Conservation (phyloP, 2,329 filamentous ascomycete species). For the Chaetomiaceae sp. region DNA sequence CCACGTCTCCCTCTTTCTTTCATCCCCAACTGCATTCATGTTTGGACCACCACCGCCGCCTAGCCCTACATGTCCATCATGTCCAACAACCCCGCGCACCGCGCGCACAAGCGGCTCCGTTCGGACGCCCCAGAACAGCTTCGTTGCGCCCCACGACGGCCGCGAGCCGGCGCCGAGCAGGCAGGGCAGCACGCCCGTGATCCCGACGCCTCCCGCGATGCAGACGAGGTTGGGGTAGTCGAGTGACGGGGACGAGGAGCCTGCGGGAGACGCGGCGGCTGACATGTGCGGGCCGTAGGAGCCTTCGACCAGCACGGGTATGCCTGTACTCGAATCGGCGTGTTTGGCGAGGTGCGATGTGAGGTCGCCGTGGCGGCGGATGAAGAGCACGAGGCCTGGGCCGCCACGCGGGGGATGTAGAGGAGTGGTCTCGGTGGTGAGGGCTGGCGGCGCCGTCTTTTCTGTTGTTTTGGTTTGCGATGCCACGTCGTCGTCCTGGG, state of each 20-base stretch:
- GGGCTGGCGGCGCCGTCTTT: neutral
- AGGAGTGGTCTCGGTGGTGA: neutral
- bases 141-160: neutral
- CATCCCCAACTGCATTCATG: neutral
- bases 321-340: neutral
- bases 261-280: neutral
- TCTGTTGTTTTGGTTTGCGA: neutral
- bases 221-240: neutral
- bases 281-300: neutral
- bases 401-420: too few relatives aligned
- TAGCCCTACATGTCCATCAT: too few relatives aligned
- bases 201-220: constrained; percentile 1
- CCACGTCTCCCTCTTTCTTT: neutral
- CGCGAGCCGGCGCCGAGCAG: neutral
- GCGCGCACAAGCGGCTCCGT: neutral
- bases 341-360: neutral
- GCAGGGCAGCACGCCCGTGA: neutral
- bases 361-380: neutral
- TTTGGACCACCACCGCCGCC: too few relatives aligned
- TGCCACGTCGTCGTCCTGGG: too few relatives aligned
- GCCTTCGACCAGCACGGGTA: neutral
- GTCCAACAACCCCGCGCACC: neutral
- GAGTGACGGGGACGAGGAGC: neutral
- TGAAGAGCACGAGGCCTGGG: neutral
- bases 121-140: neutral